A percentile compares a stretch with the other conserved stretches of the same genome.
These are phyloP conservation scores for Bertia moriformis DNA, from an alignment of 2,329 filamentous ascomycete genomes.

Conservation along the genomic window DNA sequence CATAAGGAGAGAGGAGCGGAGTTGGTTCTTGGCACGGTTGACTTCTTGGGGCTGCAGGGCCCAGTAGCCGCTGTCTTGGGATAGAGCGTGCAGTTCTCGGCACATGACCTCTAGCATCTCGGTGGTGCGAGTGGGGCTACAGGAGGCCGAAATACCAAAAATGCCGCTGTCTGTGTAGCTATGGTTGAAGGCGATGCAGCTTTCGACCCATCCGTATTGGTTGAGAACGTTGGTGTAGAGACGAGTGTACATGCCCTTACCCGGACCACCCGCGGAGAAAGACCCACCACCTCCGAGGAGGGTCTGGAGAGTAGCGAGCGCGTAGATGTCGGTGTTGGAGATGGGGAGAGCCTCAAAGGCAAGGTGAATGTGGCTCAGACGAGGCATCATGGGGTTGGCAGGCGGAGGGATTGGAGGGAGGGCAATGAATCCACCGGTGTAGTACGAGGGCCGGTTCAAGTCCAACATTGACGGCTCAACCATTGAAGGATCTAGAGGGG, in stretches of 20 bases:
- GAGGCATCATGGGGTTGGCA: constrained; percentile 60
- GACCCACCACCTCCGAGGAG: constrained; percentile 90
- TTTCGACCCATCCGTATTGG: constrained; percentile 94
- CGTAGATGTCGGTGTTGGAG: constrained; percentile 83
- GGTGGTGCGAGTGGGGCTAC: constrained; percentile 61
- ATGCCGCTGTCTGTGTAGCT: constrained; percentile 90
- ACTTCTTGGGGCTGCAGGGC: constrained; percentile 67
- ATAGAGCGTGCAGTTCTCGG: constrained; percentile 68
- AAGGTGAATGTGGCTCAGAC: constrained; percentile 83
- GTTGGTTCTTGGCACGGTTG: constrained; percentile 87
- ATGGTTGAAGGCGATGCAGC: constrained; percentile 91
- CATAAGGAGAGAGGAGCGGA: constrained; percentile 81
- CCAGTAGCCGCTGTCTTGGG: constrained; percentile 59
- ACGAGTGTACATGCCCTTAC: constrained; percentile 97
- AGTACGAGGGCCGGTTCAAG: constrained; percentile 55
- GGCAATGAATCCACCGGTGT: constrained; percentile 85
- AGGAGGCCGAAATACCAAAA: constrained; percentile 83
- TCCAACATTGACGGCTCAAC: constrained; percentile 30
- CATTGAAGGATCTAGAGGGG: constrained; percentile 24
- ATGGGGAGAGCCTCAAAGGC: constrained; percentile 92
- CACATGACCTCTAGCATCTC: constrained; percentile 93
- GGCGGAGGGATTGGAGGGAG: constrained; percentile 70
- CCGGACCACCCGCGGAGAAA: constrained; percentile 89
- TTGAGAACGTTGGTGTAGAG: constrained; percentile 97
- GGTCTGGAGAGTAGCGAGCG: constrained; percentile 85